Evolutionary conservation across 371 early-diverging fungal genomes (phyloP).

Genomic region (Capillidium rhysosporum): DNA sequence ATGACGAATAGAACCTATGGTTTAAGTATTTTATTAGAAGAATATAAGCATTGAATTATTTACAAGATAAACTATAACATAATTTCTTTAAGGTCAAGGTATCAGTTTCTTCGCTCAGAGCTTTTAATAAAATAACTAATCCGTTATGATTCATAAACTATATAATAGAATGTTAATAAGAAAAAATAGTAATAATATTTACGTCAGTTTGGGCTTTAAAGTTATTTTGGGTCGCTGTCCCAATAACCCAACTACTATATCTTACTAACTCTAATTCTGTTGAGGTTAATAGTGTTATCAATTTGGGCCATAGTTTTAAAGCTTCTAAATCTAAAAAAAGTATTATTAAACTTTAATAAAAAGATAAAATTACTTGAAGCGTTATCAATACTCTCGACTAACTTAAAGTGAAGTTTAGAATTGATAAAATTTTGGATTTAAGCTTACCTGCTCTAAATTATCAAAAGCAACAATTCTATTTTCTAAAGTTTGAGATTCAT

Average conservation of each 20-base stretch:
- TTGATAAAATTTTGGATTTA: background rate
- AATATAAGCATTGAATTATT: background rate
- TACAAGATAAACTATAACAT: constrained; percentile 6
- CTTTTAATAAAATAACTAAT: background rate
- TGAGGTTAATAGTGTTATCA: constrained; percentile 33
- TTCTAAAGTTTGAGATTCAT: constrained; percentile 31
- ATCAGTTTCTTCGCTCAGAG: background rate
- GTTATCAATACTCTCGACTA: constrained; percentile 86
- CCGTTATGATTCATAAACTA: constrained; percentile 9
- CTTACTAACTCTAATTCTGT: constrained; percentile 36
- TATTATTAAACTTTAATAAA: background rate
- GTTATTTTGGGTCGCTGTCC: constrained; percentile 89
- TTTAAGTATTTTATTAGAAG: background rate
- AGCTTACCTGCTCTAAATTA: constrained; percentile 65
- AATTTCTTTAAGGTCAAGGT: background rate
- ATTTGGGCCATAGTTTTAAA: constrained; percentile 70
- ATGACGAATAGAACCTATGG: constrained; percentile 5
- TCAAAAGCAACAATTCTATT: constrained; percentile 66
- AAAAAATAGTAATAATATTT: background rate
- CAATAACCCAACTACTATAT: constrained; percentile 74
- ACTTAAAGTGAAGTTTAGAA: constrained; percentile 14
- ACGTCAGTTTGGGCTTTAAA: constrained; percentile 54
- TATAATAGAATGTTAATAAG: background rate
- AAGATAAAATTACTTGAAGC: constrained; percentile 40
- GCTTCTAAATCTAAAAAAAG: constrained; percentile 59